phyloP scores from a whole-genome alignment of 2,329 filamentous ascomycete species.

The Hypoxylon sp. region DNA sequence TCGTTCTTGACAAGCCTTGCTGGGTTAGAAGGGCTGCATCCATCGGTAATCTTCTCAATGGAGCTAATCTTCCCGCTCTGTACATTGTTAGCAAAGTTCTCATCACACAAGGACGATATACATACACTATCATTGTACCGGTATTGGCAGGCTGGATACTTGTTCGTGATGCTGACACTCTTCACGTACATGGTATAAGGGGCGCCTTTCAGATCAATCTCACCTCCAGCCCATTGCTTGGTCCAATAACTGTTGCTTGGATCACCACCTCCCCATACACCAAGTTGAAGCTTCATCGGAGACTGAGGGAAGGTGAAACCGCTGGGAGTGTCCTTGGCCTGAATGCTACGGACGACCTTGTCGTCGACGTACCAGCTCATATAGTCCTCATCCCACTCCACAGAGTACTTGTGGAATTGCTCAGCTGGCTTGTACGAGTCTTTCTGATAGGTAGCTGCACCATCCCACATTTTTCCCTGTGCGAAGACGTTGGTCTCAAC shows the following conservation, averaged over 20 bases:
- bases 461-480: constrained; percentile 52
- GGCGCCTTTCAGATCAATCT: constrained; percentile 47
- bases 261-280: constrained; percentile 52
- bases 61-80: constrained; percentile 47
- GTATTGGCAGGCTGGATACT: constrained; percentile 52
- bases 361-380: constrained; percentile 51
- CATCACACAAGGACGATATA: constrained; percentile 1
- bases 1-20: constrained; percentile 38
- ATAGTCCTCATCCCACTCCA: constrained; percentile 52
- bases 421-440: constrained; percentile 47
- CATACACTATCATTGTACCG: constrained; percentile 50
- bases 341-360: constrained; percentile 47
- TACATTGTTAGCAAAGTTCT: constrained; percentile 34
- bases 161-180: constrained; percentile 53
- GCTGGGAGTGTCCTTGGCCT: constrained; percentile 44
- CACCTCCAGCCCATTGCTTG: constrained; percentile 52
- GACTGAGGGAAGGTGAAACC: constrained; percentile 50
- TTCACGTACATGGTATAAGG: constrained; percentile 52
- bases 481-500: constrained; percentile 50
- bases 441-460: constrained; percentile 49
- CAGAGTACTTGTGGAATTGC: constrained; percentile 53
- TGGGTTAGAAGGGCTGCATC: constrained; percentile 34
- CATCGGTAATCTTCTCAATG: constrained; percentile 47
- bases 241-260: constrained; percentile 49
- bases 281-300: constrained; percentile 52